Base-by-base conservation (phyloP, 1,284 basidiomycete genomes). In the Tylopilus sp. region DNA sequence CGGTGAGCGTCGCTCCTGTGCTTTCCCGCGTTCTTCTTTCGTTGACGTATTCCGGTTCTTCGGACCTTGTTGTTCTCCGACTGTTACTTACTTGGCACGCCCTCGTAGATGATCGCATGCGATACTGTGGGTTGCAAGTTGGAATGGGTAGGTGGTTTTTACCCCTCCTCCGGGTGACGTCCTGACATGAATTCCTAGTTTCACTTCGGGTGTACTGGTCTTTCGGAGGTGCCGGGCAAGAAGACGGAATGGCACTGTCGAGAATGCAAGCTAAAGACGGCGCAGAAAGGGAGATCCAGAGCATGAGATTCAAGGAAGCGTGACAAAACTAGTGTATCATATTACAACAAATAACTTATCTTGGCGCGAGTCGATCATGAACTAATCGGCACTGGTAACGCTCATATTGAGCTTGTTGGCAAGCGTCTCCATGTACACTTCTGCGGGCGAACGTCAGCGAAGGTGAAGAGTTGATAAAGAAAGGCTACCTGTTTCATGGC, bases 371-470 rank as follows among this genome's bases (percentile, higher is more conserved):
- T 25, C n/a, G 40, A 41, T 6, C 59, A 16, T 41, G 53, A 18
- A 53, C 66, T 49, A 78, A 66, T 56, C 71, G 52, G 66, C 56
- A 9, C 55, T 35, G 18, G 11, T 44, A 68, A 84, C 77, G 47
- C 76, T 79, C 55, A 86, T 67, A 49, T 82, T 85, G 26, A 79
- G 63, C 54, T 79, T 77, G 65, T 86, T 85, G 4, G 86, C 84
- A 15, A 89, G 70, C 0, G 82, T 88, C 64, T 89, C 86, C 85
- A 89, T 89, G 58, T 88, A 89, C 2, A 88, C 76, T 63, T 88
- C 86, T 89, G 58, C 11, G 23, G 39, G 44, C 15, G 38, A 26
- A 44, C 10, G 13, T 63, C 30, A 53, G 43, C 40, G 2, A 33
- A 38, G 25, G 31, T 15, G 44, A 15, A 52, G 34, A 16, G 40